phyloP scores from a whole-genome alignment of 1,139 yeast species.

The Protomyces pachydermus region DNA sequence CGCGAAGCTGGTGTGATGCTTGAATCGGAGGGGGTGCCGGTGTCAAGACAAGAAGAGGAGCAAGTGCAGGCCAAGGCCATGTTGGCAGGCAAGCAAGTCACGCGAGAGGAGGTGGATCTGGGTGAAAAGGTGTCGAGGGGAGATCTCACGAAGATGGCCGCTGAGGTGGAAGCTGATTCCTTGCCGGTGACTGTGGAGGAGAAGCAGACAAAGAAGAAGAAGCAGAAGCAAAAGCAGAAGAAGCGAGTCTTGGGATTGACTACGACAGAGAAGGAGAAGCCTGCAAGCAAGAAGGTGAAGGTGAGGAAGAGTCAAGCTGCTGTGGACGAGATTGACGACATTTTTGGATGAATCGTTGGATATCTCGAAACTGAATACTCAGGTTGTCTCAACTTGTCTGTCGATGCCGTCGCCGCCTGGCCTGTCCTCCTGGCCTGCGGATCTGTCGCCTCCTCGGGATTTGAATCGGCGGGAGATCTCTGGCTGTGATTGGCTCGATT shows the following conservation, averaged over 20 bases:
- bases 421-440: too few species aligned
- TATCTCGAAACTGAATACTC: too few species aligned
- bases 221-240: conserved; percentile 36
- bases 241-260: not conserved
- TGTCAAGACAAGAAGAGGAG: not conserved
- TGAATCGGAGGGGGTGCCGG: not conserved
- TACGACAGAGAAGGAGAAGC: not conserved
- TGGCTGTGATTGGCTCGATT: too few species aligned
- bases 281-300: not conserved
- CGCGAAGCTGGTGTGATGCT: not conserved
- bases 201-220: conserved; percentile 56
- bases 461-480: too few species aligned
- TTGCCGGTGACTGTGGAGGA: conserved; percentile 34
- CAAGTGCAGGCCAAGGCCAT: not conserved
- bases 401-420: not conserved
- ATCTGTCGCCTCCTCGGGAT: too few species aligned
- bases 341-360: not conserved
- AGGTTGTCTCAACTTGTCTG: too few species aligned
- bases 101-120: not conserved
- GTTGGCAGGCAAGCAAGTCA: not conserved
- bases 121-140: not conserved
- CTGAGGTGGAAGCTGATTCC: too few species aligned
- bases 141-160: too few species aligned
- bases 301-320: not conserved
- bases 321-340: not conserved